phyloP scores from a whole-genome alignment of 1,284 basidiomycete genomes.

The Malassezia sympodialis region DNA sequence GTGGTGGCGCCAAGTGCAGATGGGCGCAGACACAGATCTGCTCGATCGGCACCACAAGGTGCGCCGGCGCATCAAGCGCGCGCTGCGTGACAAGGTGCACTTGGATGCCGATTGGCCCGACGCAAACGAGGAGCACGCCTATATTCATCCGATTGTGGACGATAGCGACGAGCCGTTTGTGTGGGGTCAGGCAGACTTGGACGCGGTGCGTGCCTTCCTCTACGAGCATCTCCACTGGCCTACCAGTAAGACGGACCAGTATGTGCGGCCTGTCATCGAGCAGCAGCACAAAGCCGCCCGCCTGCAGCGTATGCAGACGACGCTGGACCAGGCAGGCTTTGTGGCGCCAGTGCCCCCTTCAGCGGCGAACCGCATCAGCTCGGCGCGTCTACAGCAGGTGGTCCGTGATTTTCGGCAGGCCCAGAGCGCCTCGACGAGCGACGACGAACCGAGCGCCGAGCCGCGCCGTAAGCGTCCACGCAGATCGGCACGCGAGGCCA shows the following conservation, averaged over 20 bases:
- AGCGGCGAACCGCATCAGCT: slow-evolving; percentile 67
- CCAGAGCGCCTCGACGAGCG: slow-evolving; percentile 16
- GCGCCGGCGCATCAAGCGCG: slow-evolving; percentile 40
- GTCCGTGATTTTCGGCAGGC: slow-evolving; percentile 60
- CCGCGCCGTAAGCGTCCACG: background rate
- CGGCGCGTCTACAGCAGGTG: slow-evolving; percentile 78
- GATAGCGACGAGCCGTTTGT: slow-evolving; percentile 85
- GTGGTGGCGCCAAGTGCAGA: slow-evolving; percentile 95
- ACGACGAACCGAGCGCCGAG: background rate
- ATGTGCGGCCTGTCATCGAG: slow-evolving; percentile 84
- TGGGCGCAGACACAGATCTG: slow-evolving; percentile 63
- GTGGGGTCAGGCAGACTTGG: slow-evolving; percentile 92
- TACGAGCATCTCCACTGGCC: slow-evolving; percentile 76
- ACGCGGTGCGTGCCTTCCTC: slow-evolving; percentile 62
- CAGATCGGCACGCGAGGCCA: background rate
- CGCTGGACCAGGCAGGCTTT: slow-evolving; percentile 52
- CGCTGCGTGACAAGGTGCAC: slow-evolving; percentile 56
- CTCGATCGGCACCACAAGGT: slow-evolving; percentile 54
- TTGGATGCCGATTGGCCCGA: slow-evolving; percentile 79
- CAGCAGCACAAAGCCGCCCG: slow-evolving; percentile 48
- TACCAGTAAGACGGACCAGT: slow-evolving; percentile 75
- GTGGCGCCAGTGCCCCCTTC: slow-evolving; percentile 59
- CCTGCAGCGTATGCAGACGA: slow-evolving; percentile 51
- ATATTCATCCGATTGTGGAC: slow-evolving; percentile 80
- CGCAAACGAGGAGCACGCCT: slow-evolving; percentile 70